Evolutionary conservation across 768 basidiomycete genomes (phyloP), one percentile per base, ranked within the genome.

Genomic region (Amanita subjunquillea): DNA sequence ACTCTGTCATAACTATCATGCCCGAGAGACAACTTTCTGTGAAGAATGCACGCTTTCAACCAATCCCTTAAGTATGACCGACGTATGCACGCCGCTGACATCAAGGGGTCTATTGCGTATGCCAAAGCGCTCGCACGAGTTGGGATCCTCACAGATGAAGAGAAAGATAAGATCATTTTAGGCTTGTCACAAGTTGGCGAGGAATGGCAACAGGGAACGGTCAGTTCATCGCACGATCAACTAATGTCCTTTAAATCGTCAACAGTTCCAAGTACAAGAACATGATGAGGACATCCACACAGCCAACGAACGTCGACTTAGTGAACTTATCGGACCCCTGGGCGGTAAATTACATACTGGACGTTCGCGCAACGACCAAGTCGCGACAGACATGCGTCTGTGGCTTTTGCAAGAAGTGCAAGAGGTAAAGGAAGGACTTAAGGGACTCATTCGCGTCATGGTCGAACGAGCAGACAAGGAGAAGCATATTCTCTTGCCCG

Each of bases 201-300:
- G 59, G 96, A 98, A 70, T 99, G 96, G 96, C 76, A 78, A 59
- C 73, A 72, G 15, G 86, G 88, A 43, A 72, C 72, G 62, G 92
- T 91, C 60, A 53, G 80, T 67, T n/a, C 48, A 30, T 46, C 30
- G 51, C 48, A 34, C 44, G 37, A 40, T 37, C n/a, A 38, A 48
- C 25, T 34, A 20, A 32, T 47, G 25, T 22, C 23, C 56, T 29
- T 54, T 30, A 46, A 37, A 22, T 9, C 34, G 38, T 40, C 36
- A 30, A 12, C 60, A 94, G 87, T 99, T 99, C 63, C 64, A 71
- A 52, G 69, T 82, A 29, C 73, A 85, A 55, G 72, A 80, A n/a
- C 92, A 95, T 59, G 96, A 99, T 60, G 96, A 99, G 62, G 96
- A 99, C 63, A 98, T 99, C 55, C 95, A 98, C 66, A 99, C 96